Evolutionary conservation across 192 early-diverging fungal genomes (phyloP), one percentile per base, ranked within the genome.

Genomic region (Backusella liffmaniae): DNA sequence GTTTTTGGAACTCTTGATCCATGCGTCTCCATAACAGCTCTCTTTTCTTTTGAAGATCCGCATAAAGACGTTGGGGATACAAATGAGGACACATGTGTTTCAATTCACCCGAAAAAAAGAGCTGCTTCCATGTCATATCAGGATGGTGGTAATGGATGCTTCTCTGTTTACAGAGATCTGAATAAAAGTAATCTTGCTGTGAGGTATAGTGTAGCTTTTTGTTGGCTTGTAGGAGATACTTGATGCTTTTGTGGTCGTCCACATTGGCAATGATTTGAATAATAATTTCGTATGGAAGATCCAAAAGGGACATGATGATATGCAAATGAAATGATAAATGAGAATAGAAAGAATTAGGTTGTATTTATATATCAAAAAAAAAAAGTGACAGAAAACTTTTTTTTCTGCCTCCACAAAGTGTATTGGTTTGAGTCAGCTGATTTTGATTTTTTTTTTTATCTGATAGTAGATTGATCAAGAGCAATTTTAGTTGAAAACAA

Each of bases 391-490:
- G 53, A 56, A 23, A 56, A 56, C 4, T n/a, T 18, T 18, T 53
- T 21, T 7, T 18, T n/a, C 49, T 18, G 18, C 5, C 1, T 7
- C 15, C 15, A 53, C 10, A 44, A 44, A 44, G 42, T 44, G 21
- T 53, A 53, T 53, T 5, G 51, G 51, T 53, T 53, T 53, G 51
- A 53, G 51, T 53, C 53, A 56, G 53, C 53, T 56, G 53, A 56
- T 56, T 56, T 56, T 56, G 53, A 56, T 56, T 56, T 56, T 26
- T 7, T 8, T 56, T 21, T 56, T 21, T 7, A 39, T 10, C 9
- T 39, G 10, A 39, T 39, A 39, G 37, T 39, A 39, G 3, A 39
- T 39, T 10, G 37, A 39, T 39, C 37, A 39, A 39, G 37, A 39
- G 7, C 7, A 39, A 39, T 39, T 39, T 39, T 39, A 3, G 32